phyloP scores from a whole-genome alignment of 495 filamentous ascomycete species.

The Xanthoparmelia taractica region DNA sequence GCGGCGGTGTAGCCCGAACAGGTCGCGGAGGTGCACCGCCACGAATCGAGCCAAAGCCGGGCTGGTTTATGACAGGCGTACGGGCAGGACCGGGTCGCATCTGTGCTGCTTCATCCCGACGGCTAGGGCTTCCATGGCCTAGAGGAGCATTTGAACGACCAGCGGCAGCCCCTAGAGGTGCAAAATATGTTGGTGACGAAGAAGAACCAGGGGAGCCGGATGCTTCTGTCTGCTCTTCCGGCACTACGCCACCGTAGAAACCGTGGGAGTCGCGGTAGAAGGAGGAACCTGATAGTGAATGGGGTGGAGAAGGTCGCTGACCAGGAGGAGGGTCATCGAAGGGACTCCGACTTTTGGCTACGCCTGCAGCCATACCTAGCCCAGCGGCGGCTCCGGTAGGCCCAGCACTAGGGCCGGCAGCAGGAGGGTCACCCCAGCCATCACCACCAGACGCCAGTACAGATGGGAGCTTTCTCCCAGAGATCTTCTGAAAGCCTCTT shows the following conservation, averaged over 20 bases:
- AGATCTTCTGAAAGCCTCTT: constrained; percentile 54
- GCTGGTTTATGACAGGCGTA: constrained; percentile 41
- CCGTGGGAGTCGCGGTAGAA: constrained; percentile 36
- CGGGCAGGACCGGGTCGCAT: constrained; percentile 44
- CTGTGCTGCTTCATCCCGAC: constrained; percentile 28
- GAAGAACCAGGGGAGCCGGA: constrained; percentile 25
- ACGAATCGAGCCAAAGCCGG: constrained; percentile 29
- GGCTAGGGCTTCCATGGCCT: constrained; percentile 9
- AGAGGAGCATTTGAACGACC: constrained; percentile 10
- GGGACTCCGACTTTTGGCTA: constrained; percentile 5
- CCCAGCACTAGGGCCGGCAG: constrained; percentile 14
- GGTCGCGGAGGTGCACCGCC: constrained; percentile 25
- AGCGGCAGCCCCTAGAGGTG: constrained; percentile 33
- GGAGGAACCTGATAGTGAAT: constrained; percentile 34
- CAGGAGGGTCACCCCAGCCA: constrained; percentile 48
- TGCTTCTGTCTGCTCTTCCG: constrained; percentile 18
- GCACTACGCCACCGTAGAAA: constrained; percentile 31
- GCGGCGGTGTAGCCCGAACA: constrained; percentile 24
- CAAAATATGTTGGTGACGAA: constrained; percentile 27
- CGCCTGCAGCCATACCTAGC: constrained; percentile 5
- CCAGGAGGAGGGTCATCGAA: constrained; percentile 16
- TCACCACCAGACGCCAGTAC: constrained; percentile 63
- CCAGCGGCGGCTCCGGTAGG: not conserved
- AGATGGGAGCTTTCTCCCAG: constrained; percentile 64
- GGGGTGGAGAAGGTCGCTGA: constrained; percentile 21